Conservation (phyloP, 2,329 filamentous ascomycete species). For the Paecilomyces fulvus region DNA sequence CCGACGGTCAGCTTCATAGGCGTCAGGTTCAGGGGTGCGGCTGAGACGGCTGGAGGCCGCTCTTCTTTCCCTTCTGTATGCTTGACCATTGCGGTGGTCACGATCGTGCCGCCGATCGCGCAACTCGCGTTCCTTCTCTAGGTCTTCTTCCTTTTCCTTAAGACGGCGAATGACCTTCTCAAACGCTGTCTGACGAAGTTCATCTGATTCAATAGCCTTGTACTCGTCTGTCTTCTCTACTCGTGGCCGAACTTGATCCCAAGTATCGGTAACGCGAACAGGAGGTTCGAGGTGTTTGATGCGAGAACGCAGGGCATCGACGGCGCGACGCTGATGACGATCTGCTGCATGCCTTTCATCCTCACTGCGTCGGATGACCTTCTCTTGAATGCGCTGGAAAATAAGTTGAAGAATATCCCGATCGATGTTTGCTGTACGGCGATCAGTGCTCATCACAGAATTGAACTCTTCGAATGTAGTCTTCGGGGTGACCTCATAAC, state of each 20-base stretch:
- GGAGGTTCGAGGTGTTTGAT: conserved; percentile 89
- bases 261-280: conserved; percentile 67
- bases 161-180: conserved; percentile 85
- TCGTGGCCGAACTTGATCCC: conserved; percentile 75
- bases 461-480: conserved; percentile 86
- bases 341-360: conserved; percentile 77
- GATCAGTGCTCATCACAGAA: conserved; percentile 72
- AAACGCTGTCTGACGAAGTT: conserved; percentile 73
- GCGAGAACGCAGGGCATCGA: conserved; percentile 74
- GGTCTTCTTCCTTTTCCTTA: conserved; percentile 83
- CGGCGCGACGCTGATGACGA: conserved; percentile 72
- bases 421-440: conserved; percentile 79
- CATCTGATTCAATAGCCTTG: conserved; percentile 71
- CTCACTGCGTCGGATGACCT: conserved; percentile 70
- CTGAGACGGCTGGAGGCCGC: conserved; percentile 52
- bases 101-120: conserved; percentile 50
- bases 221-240: conserved; percentile 79
- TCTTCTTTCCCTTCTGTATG: conserved; percentile 29
- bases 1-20: conserved; percentile 90
- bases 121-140: conserved; percentile 51
- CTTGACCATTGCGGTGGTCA: conserved; percentile 44
- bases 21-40: conserved; percentile 83
- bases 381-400: conserved; percentile 82
- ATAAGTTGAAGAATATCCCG: conserved; percentile 70
- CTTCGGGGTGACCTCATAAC: conserved; percentile 78